Conservation (phyloP, 768 basidiomycete species). For the Suillus paluster region DNA sequence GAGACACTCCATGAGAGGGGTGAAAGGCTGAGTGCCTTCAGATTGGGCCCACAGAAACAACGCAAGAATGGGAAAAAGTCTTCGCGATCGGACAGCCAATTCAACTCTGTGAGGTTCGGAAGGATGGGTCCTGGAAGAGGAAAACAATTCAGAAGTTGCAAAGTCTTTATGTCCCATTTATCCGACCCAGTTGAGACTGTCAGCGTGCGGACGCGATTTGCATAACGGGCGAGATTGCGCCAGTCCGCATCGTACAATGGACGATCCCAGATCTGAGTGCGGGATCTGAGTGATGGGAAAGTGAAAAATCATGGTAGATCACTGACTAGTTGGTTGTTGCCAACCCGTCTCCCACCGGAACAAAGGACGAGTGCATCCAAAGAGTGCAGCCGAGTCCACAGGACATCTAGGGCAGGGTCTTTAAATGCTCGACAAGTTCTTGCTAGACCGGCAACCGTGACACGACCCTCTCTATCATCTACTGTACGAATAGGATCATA, state of each 20-base stretch:
- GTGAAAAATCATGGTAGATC: too few species aligned
- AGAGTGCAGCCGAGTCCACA: constrained; percentile 12
- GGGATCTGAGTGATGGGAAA: not conserved
- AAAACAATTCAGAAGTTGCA: not conserved
- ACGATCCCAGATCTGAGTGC: constrained; percentile 2
- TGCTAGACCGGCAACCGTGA: constrained; percentile 5
- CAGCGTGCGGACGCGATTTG: constrained; percentile 4
- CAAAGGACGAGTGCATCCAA: constrained; percentile 9
- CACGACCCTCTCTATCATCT: not conserved
- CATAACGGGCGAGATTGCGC: constrained; percentile 2
- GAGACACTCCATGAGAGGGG: not conserved
- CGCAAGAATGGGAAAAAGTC: constrained; percentile 1
- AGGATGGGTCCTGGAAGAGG: constrained; percentile 24
- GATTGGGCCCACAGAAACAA: not conserved
- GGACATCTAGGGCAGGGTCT: constrained; percentile 6
- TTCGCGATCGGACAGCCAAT: constrained; percentile 17
- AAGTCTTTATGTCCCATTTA: not conserved
- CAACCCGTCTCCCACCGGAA: not conserved
- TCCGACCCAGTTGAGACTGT: not conserved
- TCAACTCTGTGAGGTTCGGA: constrained; percentile 29
- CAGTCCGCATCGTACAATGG: constrained; percentile 9
- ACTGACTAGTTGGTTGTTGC: not conserved
- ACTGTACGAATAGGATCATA: constrained; percentile 4
- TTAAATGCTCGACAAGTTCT: constrained; percentile 12
- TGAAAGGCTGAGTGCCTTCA: not conserved